Evolutionary conservation across 495 filamentous ascomycete species (phyloP).

Genomic region (Thermochaetoides thermophila): DNA sequence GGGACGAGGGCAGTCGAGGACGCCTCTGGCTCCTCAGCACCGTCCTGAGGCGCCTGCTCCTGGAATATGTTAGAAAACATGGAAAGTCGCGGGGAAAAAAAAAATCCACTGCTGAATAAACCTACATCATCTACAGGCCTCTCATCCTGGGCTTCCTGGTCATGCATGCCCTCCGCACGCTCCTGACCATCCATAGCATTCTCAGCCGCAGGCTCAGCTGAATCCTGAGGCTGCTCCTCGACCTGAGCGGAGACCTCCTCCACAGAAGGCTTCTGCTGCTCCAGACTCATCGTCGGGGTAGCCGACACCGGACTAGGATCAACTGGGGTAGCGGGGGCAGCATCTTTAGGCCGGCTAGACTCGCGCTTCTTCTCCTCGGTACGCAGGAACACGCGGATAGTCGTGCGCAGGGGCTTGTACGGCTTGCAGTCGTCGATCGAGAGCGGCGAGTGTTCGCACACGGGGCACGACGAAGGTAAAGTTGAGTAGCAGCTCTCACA

Average conservation of each 20-base stretch:
- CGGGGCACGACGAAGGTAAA: constrained; percentile 68
- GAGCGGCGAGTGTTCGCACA: constrained; percentile 82
- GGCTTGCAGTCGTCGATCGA: constrained; percentile 74
- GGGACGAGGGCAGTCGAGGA: constrained; percentile 2
- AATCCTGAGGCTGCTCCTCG: constrained; percentile 4
- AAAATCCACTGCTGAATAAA: no score
- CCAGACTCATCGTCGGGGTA: constrained; percentile 6
- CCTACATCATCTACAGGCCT: neutral
- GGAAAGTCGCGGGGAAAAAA: no score
- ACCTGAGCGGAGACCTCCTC: no score
- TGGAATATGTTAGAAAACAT: constrained; percentile 9
- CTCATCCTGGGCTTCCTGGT: constrained; percentile 1
- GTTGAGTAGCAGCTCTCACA: constrained; percentile 76
- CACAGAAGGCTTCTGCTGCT: constrained; percentile 3
- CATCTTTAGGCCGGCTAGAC: constrained; percentile 37
- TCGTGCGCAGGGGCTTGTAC: constrained; percentile 75
- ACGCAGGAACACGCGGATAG: constrained; percentile 74
- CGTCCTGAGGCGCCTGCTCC: constrained; percentile 6
- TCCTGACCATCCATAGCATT: constrained; percentile 12
- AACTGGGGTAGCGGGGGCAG: constrained; percentile 30
- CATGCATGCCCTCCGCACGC: constrained; percentile 8
- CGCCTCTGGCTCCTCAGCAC: constrained; percentile 2
- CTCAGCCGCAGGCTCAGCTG: constrained; percentile 2
- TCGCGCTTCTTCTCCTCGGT: constrained; percentile 78
- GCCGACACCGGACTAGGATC: constrained; percentile 18